Conservation (phyloP, 1,284 basidiomycete genomes). For the Psilocybe mexicana region DNA sequence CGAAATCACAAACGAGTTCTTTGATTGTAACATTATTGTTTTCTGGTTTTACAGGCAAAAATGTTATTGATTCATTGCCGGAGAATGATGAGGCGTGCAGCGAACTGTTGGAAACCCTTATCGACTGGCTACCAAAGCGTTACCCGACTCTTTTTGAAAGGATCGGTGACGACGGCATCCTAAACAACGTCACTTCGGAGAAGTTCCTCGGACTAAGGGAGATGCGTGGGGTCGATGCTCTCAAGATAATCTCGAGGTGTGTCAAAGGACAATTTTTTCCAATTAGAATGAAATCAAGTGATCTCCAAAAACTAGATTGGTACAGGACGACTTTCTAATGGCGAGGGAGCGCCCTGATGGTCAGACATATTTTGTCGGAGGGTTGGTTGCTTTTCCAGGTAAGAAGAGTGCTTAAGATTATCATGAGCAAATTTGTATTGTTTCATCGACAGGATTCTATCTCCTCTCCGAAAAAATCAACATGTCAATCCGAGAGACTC, state of each 20-base stretch:
- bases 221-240: neutral
- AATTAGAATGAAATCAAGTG: neutral
- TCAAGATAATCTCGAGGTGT: neutral
- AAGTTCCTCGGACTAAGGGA: neutral
- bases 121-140: neutral
- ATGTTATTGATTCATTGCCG: conserved; percentile 1
- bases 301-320: neutral
- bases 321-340: conserved; percentile 2
- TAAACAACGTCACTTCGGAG: neutral
- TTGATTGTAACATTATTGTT: neutral
- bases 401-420: no score
- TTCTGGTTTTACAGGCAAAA: neutral
- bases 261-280: neutral
- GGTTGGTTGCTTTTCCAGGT: neutral
- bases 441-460: neutral
- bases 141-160: neutral
- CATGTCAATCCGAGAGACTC: neutral
- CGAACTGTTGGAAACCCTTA: neutral
- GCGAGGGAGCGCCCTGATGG: neutral
- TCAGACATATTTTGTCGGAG: neutral
- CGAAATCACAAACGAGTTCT: neutral
- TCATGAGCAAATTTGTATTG: neutral
- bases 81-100: conserved; percentile 1
- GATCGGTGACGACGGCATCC: neutral
- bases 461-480: neutral